These are phyloP conservation scores for Rhodotorula paludigena DNA, from an alignment of 768 basidiomycete species.

Conservation along the genomic window DNA sequence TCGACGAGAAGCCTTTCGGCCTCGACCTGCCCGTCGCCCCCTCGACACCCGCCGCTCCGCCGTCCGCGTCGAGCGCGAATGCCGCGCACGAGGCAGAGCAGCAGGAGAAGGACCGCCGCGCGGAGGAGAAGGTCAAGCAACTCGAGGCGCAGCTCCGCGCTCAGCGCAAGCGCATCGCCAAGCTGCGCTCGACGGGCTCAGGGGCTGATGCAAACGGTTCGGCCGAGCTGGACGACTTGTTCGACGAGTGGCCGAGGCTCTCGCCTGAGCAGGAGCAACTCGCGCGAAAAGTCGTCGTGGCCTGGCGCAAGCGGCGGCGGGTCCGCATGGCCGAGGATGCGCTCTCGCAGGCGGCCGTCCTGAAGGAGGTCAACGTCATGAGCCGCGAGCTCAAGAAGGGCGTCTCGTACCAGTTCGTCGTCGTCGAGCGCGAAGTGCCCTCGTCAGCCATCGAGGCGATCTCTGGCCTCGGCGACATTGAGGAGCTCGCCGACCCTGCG, in stretches of 20 bases:
- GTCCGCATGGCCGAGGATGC: constrained; percentile 91
- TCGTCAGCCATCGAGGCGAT: constrained; percentile 78
- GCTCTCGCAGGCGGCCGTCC: constrained; percentile 71
- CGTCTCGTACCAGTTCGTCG: constrained; percentile 85
- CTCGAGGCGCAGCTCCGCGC: constrained; percentile 26
- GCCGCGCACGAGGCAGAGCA: constrained; percentile 62
- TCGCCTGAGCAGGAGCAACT: constrained; percentile 21
- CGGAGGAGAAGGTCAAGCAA: constrained; percentile 36
- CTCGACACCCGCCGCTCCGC: not conserved
- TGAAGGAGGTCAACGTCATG: constrained; percentile 93
- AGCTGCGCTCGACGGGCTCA: constrained; percentile 5
- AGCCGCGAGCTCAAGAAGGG: constrained; percentile 80
- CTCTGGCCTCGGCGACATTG: constrained; percentile 82
- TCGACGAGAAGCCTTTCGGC: constrained; percentile 53
- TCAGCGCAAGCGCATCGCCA: constrained; percentile 19
- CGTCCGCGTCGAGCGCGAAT: constrained; percentile 49
- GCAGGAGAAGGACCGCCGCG: constrained; percentile 50
- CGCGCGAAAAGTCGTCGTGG: constrained; percentile 58
- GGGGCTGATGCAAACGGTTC: not conserved
- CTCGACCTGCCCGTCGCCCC: not conserved
- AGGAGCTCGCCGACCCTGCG: constrained; percentile 80
- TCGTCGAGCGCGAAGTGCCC: constrained; percentile 78
- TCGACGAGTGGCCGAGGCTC: constrained; percentile 29
- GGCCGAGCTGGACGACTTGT: constrained; percentile 14
- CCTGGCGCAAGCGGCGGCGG: constrained; percentile 75